phyloP scores from a whole-genome alignment of 192 early-diverging fungal species.

The Glomus cerebriforme region DNA sequence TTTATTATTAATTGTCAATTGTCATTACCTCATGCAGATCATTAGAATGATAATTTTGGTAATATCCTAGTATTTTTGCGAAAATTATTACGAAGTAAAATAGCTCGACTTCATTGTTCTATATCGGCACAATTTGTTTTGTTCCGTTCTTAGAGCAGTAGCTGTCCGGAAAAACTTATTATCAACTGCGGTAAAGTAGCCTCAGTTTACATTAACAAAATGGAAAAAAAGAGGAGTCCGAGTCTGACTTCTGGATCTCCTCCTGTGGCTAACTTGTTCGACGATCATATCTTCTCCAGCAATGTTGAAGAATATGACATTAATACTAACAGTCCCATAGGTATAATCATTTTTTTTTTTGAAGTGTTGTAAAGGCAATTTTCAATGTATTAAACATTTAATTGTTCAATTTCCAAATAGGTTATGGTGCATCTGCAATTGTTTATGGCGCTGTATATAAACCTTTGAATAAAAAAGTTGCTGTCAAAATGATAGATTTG shows the following conservation, averaged over 20 bases:
- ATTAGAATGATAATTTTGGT: not conserved
- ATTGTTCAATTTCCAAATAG: conserved; percentile 40
- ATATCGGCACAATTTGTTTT: conserved; percentile 1
- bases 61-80: not conserved
- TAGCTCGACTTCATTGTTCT: not conserved
- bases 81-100: not conserved
- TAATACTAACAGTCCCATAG: conserved; percentile 17
- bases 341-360: not conserved
- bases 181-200: not conserved
- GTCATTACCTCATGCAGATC: not conserved
- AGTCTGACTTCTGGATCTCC: conserved; percentile 11
- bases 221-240: conserved; percentile 5
- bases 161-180: not conserved
- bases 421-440: conserved; percentile 85
- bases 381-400: conserved; percentile 16
- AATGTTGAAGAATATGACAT: conserved; percentile 30
- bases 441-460: conserved; percentile 82
- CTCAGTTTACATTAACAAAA: not conserved
- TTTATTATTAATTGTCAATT: too few relatives aligned
- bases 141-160: not conserved
- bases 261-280: not conserved
- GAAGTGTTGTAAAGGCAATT: not conserved
- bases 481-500: conserved; percentile 86
- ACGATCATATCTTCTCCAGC: conserved; percentile 26
- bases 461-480: conserved; percentile 66